Evolutionary conservation across 2,329 filamentous ascomycete species (phyloP), one percentile per base, ranked within the genome.

Genomic region (Teratosphaeria destructans): DNA sequence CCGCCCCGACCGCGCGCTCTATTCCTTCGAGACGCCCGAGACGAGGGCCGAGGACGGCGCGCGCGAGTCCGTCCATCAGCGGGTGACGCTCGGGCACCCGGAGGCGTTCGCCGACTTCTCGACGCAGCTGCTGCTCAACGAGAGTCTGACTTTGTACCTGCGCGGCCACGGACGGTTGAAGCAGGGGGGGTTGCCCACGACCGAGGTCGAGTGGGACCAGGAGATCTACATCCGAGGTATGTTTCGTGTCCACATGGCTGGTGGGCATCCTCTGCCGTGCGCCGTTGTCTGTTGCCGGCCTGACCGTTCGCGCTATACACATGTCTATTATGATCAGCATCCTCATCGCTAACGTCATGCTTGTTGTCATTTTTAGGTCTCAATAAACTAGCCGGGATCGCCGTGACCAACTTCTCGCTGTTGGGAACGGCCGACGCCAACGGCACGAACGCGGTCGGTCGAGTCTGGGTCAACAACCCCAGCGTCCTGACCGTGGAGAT

Each of bases 401-500:
- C 72, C 34, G 79, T 86, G 60, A 76, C 72, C 57, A 74, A 82
- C 49, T 77, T 81, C 62, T 73, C 73, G 52, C 76, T 37, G 66
- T 78, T 61, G 29, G 39, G 39, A 55, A 37, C 37, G 23, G 65
- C 70, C 32, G 60, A 77, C 58, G 62, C 68, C 10, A 74, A 79
- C 57, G 79, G 76, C 63, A 78, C 80, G 68, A 89, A 88, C 74
- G 85, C 89, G 73, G 74, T 79, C 57, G 85, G 80, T 65, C 80
- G 75, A 14, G 79, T 81, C 60, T 75, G 76, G 59, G 85, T 89
- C 56, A 84, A 83, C 64, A 89, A 89, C 71, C 79, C 78, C 6
- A 86, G 85, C 1, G 73, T 82, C 57, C 78, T 86, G 68, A 83
- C 79, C n/a, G 77, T 89, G 57, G 80, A 86, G 37, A 81, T 89